Evolutionary conservation across 2,329 filamentous ascomycete genomes (phyloP), one percentile per base, ranked within the genome.

Genomic region (Pseudogymnoascus verrucosus): DNA sequence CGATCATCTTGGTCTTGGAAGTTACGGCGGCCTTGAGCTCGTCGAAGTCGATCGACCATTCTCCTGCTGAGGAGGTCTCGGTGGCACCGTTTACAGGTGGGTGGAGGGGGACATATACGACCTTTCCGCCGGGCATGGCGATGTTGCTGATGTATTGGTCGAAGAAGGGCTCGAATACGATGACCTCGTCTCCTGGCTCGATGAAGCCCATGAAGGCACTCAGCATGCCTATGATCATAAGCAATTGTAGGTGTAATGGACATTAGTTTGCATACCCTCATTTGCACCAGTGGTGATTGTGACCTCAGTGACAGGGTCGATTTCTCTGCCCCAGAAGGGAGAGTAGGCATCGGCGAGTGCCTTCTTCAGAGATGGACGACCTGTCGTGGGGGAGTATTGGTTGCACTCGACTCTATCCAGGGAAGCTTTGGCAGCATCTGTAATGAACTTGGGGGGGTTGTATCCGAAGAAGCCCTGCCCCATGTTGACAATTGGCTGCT

Each of bases 81-180:
- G 82, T 85, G 4, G 86, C 89, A 61, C 95, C 95, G 54, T 91
- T 87, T 67, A 84, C 82, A 8, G 95, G 95, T 28, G 95, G 93
- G 66, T 95, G 90, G 74, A 99, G 81, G n/a, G 95, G 93, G 23
- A 98, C 93, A 74, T 97, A 98, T 69, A 93, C 89, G 67, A 98
- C 91, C 74, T 89, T 96, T 69, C 95, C 95, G 61, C 95, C 95
- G 0, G 95, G 88, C 93, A 99, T 98, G 76, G 97, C 90, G 68
- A 99, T 98, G 77, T 99, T 99, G 80, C 89, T 92, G 69, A 99
- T 96, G 75, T 98, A 96, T 87, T 99, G 95, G 77, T 99, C 95
- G 74, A 98, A 99, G 78, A 97, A 99, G 10, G 95, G 95, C 79
- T 99, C 95, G 74, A 99, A 97, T 64, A 99, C 84, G 69, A 99